These are phyloP conservation scores for Aureobasidium sp. DNA, from an alignment of 2,329 filamentous ascomycete genomes.

Conservation along the genomic window DNA sequence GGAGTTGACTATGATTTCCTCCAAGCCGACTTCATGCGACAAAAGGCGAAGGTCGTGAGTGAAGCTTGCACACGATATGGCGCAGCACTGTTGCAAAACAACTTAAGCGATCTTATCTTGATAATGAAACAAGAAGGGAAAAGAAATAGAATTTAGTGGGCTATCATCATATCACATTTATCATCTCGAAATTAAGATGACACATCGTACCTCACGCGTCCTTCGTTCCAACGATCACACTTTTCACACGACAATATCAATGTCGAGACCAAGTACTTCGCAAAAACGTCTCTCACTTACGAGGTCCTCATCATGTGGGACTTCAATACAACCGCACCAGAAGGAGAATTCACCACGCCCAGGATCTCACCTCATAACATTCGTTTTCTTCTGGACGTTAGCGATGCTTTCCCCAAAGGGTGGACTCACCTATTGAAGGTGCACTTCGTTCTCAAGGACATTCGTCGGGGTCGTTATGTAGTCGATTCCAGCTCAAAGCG, in stretches of 20 bases:
- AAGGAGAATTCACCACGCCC: not conserved
- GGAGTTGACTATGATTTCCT: not conserved
- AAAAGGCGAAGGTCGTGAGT: not conserved
- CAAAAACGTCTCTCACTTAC: not conserved
- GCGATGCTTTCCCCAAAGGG: not conserved
- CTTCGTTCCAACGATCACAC: too few species aligned
- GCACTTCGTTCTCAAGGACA: not conserved
- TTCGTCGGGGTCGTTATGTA: not conserved
- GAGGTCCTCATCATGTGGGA: conserved; percentile 11
- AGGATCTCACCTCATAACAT: not conserved
- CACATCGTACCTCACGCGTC: too few species aligned
- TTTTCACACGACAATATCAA: not conserved
- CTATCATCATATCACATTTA: too few species aligned
- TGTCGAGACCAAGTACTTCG: too few species aligned
- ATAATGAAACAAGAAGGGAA: not conserved
- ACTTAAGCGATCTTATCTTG: not conserved
- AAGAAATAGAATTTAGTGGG: not conserved
- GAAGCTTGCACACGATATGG: not conserved
- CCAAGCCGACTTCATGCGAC: not conserved
- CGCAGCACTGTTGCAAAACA: not conserved
- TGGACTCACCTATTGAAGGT: not conserved
- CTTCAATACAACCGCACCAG: not conserved
- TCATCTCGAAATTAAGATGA: too few species aligned
- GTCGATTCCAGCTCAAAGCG: not conserved
- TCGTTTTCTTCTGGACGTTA: not conserved